A percentile compares a stretch with the other conserved stretches of the same genome.
phyloP scores from a whole-genome alignment of 805 yeast genomes.

The Ogataea minuta region DNA sequence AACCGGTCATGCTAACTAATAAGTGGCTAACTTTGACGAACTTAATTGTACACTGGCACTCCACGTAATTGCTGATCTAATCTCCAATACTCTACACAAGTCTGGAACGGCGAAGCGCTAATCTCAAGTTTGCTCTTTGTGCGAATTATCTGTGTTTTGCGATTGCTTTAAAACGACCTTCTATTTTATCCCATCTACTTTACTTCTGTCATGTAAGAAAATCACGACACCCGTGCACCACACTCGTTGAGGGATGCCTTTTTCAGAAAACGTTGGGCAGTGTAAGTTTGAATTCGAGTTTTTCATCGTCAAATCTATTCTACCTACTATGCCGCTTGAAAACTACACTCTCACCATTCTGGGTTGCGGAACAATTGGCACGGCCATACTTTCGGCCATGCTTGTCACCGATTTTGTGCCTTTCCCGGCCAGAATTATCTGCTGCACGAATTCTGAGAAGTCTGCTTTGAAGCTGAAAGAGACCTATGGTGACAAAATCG shows the following conservation, averaged over 20 bases:
- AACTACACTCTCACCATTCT: slow-evolving; percentile 56
- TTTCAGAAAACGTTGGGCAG: no score
- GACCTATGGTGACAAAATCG: slow-evolving; percentile 53
- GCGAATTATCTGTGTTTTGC: neutral
- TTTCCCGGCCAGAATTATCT: slow-evolving; percentile 69
- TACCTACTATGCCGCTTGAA: slow-evolving; percentile 12
- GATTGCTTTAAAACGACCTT: slow-evolving; percentile 2
- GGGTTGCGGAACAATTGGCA: slow-evolving; percentile 96
- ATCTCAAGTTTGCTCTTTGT: neutral
- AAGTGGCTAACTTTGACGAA: no score
- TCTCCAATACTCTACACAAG: neutral
- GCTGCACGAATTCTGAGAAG: slow-evolving; percentile 64
- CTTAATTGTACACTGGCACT: no score
- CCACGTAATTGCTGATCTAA: no score
- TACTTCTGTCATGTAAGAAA: neutral
- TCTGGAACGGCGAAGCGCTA: neutral
- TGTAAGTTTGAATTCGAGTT: no score
- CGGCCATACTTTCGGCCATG: slow-evolving; percentile 83
- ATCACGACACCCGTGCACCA: slow-evolving; percentile 3
- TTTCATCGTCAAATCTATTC: neutral
- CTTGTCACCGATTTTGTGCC: slow-evolving; percentile 49
- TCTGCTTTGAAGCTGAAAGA: slow-evolving; percentile 48
- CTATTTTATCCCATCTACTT: slow-evolving; percentile 5
- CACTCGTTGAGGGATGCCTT: neutral
- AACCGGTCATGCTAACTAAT: slow-evolving; percentile 30